Evolutionary conservation across 73 alveolate species (phyloP).

Genomic region (Paramecium tetraurelia): DNA sequence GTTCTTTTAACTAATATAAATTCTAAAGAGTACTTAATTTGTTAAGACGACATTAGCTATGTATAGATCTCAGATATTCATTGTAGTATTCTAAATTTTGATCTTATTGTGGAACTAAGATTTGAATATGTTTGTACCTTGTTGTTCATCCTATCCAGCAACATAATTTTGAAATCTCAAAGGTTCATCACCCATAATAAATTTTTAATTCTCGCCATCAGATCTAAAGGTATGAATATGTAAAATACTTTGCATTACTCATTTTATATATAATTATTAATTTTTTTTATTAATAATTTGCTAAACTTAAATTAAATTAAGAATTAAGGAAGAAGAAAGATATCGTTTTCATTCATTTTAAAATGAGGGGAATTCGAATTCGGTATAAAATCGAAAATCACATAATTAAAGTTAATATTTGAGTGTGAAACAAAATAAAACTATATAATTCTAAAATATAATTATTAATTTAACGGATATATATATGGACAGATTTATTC

Average conservation of each 20-base stretch:
- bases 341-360: not conserved
- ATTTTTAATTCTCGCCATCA: constrained; percentile 42
- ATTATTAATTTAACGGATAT: constrained; percentile 37
- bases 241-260: constrained; percentile 47
- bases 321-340: not conserved
- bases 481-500: constrained; percentile 37
- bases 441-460: not conserved
- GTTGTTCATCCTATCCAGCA: constrained; percentile 11
- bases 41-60: constrained; percentile 61
- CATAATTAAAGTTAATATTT: not conserved
- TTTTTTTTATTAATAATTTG: not conserved
- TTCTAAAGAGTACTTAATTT: not conserved
- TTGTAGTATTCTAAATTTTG: constrained; percentile 55
- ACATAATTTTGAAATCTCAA: constrained; percentile 8
- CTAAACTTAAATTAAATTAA: not conserved
- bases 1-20: constrained; percentile 54
- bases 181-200: constrained; percentile 28
- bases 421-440: not conserved
- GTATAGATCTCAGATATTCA: constrained; percentile 53
- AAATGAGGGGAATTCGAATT: not conserved
- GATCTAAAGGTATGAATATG: not conserved
- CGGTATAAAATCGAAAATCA: too few species aligned
- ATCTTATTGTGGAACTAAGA: constrained; percentile 42
- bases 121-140: not conserved
- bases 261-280: not conserved